Conservation (phyloP, 441 rosid genomes). For the Brassica balearica region DNA sequence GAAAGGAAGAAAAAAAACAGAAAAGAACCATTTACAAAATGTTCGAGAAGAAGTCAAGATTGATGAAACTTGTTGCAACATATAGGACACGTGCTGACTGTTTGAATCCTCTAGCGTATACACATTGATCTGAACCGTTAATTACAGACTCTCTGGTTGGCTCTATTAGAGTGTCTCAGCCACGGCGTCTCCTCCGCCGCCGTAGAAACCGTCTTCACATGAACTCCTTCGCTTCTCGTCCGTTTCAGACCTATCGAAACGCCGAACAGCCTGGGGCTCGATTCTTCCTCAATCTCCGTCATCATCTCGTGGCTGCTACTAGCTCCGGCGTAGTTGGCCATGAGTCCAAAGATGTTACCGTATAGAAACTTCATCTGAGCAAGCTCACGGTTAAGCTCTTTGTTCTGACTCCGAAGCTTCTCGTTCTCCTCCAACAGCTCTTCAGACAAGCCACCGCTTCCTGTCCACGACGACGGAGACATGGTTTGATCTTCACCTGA, state of each 20-base stretch:
- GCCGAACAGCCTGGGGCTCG: constrained; percentile 58
- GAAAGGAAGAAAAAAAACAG: no score
- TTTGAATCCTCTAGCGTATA: constrained; percentile 27
- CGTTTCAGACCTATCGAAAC: constrained; percentile 63
- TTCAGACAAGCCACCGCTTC: constrained; percentile 40
- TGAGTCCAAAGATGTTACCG: constrained; percentile 51
- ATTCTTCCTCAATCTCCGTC: constrained; percentile 38
- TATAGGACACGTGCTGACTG: constrained; percentile 32
- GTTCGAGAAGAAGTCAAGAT: constrained; percentile 33
- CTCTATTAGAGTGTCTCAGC: constrained; percentile 47
- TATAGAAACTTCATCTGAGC: constrained; percentile 59
- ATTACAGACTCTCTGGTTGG: constrained; percentile 59
- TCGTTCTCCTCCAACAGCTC: constrained; percentile 67
- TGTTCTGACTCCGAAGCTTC: constrained; percentile 58
- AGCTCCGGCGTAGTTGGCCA: constrained; percentile 51
- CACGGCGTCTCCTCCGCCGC: constrained; percentile 47
- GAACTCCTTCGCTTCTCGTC: constrained; percentile 47
- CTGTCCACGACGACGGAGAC: constrained; percentile 51
- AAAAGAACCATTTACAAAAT: neutral
- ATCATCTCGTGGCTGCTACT: neutral
- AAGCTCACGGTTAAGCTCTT: constrained; percentile 53
- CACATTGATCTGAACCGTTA: constrained; percentile 27
- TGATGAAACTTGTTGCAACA: constrained; percentile 35
- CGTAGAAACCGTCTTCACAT: constrained; percentile 27
- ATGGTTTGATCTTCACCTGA: constrained; percentile 51